These are phyloP conservation scores for Rhizophagus sp. DNA, from an alignment of 192 early-diverging fungal genomes.

Conservation along the genomic window DNA sequence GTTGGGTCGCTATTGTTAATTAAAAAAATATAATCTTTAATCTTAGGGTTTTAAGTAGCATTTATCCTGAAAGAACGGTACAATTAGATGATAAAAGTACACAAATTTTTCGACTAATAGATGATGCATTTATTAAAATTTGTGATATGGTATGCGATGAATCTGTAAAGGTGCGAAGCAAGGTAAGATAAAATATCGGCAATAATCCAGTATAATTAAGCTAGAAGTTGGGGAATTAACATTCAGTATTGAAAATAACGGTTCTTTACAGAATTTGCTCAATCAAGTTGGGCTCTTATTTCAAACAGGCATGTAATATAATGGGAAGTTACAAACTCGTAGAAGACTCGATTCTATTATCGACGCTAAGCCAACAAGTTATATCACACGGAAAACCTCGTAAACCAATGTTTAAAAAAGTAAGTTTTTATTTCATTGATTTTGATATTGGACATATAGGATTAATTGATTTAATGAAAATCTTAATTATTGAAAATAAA, in stretches of 20 bases:
- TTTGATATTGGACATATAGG: too few species aligned
- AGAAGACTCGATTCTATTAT: conserved; percentile 55
- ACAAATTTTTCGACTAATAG: conserved; percentile 49
- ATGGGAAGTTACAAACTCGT: conserved; percentile 70
- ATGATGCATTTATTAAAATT: conserved; percentile 80
- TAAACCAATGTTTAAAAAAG: conserved; percentile 6
- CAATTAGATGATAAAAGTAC: conserved; percentile 33
- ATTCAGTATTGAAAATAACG: conserved; percentile 3
- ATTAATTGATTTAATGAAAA: too few species aligned
- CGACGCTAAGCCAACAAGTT: conserved; percentile 80
- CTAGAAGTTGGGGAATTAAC: conserved; percentile 1
- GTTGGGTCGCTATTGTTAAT: background rate
- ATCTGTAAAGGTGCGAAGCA: conserved; percentile 67
- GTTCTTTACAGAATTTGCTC: conserved; percentile 8
- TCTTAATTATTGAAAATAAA: background rate
- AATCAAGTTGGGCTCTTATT: conserved; percentile 16
- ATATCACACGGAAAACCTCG: conserved; percentile 55
- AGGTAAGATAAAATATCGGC: conserved; percentile 34
- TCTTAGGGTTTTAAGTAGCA: conserved; percentile 47
- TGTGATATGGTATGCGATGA: conserved; percentile 83
- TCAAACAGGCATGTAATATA: conserved; percentile 57
- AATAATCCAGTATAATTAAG: background rate
- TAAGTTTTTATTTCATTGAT: background rate
- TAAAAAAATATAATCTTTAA: background rate
- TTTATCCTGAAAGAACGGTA: conserved; percentile 48